Evolutionary conservation across 2,329 filamentous ascomycete species (phyloP), one percentile per base, ranked within the genome.

Genomic region (Aspergillus glaucus): DNA sequence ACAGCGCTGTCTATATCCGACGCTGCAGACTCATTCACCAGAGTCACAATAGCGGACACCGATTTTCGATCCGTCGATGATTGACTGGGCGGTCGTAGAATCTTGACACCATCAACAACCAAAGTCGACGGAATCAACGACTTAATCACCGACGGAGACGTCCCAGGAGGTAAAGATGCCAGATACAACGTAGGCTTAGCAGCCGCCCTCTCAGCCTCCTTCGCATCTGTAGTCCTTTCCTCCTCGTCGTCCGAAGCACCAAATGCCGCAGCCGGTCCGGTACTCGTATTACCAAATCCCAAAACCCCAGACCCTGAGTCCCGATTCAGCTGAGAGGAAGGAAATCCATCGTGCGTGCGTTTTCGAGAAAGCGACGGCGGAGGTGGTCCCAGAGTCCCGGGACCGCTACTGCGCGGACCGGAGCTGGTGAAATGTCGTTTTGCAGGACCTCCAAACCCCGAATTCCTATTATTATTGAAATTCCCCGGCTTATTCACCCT

Each of bases 1-100:
- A 95, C 87, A 0, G 85, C 80, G 3, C 81, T 78, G 61, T 96
- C 90, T 47, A 96, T 91, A 49, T 94, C 88, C 21, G 84, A 86
- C 0, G 86, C 86, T 0, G 89, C 81, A 0, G 89, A 93, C 55
- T 93, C 88, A 50, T 86, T 83, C 1, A 86, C 83, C 26, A 95
- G 71, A 0, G 86, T 90, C 42, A 93, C 86, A 58, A 95, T 88
- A 4, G 89, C 89, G 14, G 87, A 79, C 30, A 82, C 78, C 2
- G 85, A 86, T 61, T 84, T 90, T 50, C 86, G 79, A 56, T 91
- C 86, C 2, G 74, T 78, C 10, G 62, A 54, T 14, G 58, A 48
- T 34, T 68, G 62, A 14, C 69, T 72, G 1, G 79, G 70, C 2
- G 76, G 77, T 3, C 83, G 79, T 24, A 87, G 68, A 26, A 93